Percentiles rank a stretch among this genome's conserved stretches.
Evolutionary conservation across 768 basidiomycete species (phyloP).

Genomic region (Brasilioporus rufonigricans): DNA sequence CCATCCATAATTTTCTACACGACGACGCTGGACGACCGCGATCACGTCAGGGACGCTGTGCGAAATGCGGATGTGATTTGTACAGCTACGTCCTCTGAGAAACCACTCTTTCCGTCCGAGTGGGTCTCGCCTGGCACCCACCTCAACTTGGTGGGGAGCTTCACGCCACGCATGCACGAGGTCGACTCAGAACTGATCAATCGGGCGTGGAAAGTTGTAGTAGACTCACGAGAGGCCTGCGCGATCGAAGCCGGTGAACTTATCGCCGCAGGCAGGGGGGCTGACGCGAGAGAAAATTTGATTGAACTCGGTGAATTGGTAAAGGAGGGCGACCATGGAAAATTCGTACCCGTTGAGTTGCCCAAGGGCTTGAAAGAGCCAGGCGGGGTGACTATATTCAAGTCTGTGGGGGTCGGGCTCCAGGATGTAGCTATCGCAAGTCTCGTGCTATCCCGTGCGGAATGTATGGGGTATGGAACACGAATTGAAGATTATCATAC

Average conservation of each 20-base stretch:
- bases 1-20: conserved; percentile 22
- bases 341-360: conserved; percentile 9
- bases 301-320: conserved; percentile 73
- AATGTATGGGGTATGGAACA: conserved; percentile 51
- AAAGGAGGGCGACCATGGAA: conserved; percentile 4
- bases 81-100: conserved; percentile 68
- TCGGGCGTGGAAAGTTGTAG: conserved; percentile 57
- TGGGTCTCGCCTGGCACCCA: conserved; percentile 66
- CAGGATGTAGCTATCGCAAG: conserved; percentile 84
- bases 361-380: conserved; percentile 14
- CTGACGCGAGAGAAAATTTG: conserved; percentile 38
- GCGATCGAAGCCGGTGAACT: conserved; percentile 80
- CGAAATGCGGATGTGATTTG: conserved; percentile 51
- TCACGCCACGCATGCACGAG: conserved; percentile 79
- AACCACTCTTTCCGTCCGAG: conserved; percentile 65
- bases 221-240: conserved; percentile 75
- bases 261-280: conserved; percentile 46
- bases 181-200: conserved; percentile 57
- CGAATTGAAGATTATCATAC: conserved; percentile 45
- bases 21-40: conserved; percentile 5
- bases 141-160: conserved; percentile 78
- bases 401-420: conserved; percentile 83
- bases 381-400: conserved; percentile 74
- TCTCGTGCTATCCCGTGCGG: conserved; percentile 63
- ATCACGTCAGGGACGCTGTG: conserved; percentile 11